A percentile compares a stretch with the other conserved stretches of the same genome.
These are phyloP conservation scores for Ophiocordyceps unilateralis DNA, from an alignment of 2,329 filamentous ascomycete genomes.

Conservation along the genomic window DNA sequence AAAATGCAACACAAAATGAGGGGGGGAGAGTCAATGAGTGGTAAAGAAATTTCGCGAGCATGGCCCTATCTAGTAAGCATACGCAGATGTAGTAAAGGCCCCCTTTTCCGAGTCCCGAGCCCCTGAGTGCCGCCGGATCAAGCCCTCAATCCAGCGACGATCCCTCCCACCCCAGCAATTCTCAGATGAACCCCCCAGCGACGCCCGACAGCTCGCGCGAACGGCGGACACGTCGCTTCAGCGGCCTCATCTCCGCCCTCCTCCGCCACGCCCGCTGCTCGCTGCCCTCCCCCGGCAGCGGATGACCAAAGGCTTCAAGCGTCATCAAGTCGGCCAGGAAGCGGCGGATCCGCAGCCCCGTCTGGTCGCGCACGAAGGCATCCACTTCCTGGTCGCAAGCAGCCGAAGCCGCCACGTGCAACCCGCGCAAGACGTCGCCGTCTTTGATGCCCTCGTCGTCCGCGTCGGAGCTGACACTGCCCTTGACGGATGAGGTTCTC, in stretches of 20 bases:
- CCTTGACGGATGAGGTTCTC: constrained; percentile 17
- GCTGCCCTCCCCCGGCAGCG: constrained; percentile 8
- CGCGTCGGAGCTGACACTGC: constrained; percentile 6
- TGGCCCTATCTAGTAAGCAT: neutral
- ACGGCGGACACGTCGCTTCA: constrained; percentile 18
- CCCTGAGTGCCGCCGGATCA: neutral
- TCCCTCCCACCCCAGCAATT: neutral
- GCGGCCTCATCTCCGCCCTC: constrained; percentile 15
- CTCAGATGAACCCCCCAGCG: constrained; percentile 5
- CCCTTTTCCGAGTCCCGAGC: neutral
- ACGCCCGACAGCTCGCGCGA: constrained; percentile 11
- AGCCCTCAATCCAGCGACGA: neutral
- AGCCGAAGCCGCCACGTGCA: constrained; percentile 37
- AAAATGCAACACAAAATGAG: neutral
- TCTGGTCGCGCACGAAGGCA: constrained; percentile 30
- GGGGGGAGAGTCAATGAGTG: neutral
- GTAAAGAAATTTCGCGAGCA: neutral
- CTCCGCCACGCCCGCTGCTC: constrained; percentile 11
- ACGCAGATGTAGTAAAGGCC: neutral
- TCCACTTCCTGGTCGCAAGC: constrained; percentile 38
- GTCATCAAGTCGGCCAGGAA: constrained; percentile 36
- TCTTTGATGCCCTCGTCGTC: constrained; percentile 25
- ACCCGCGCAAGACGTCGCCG: constrained; percentile 33
- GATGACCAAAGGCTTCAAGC: constrained; percentile 26
- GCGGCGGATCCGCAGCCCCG: constrained; percentile 33